Percentiles rank a stretch among this genome's conserved stretches.
These are phyloP conservation scores for Astathelohania contejeani DNA, from an alignment of 371 early-diverging fungal species.

Conservation along the genomic window DNA sequence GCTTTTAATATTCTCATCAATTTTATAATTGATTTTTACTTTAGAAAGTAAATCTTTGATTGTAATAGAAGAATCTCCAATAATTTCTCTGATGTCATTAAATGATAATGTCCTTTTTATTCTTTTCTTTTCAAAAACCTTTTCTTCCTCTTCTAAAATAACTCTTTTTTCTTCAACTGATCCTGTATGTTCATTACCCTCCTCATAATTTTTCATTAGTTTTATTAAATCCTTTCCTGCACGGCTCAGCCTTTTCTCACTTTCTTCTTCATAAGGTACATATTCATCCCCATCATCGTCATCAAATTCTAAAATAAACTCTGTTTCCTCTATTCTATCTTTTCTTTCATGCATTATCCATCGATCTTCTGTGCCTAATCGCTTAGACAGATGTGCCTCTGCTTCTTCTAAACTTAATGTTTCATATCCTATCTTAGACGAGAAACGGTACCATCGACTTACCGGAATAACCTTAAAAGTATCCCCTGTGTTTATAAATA, in stretches of 20 bases:
- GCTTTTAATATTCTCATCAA: conserved; percentile 32
- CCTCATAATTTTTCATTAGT: conserved; percentile 40
- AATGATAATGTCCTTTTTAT: conserved; percentile 12
- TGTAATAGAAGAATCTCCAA: conserved; percentile 9
- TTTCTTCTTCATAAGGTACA: conserved; percentile 18
- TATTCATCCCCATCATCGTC: conserved; percentile 50
- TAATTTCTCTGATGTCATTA: conserved; percentile 12
- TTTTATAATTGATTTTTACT: conserved; percentile 21
- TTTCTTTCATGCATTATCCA: background rate
- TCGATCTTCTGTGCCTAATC: conserved; percentile 21
- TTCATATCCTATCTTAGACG: conserved; percentile 33
- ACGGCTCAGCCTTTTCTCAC: conserved; percentile 32
- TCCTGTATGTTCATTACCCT: conserved; percentile 10
- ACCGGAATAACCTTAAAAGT: conserved; percentile 39
- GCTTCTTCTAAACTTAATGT: conserved; percentile 31
- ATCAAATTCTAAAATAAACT: conserved; percentile 43
- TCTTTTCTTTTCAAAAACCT: background rate
- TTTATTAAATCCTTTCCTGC: conserved; percentile 41
- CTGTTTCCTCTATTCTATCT: conserved; percentile 2
- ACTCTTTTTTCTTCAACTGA: conserved; percentile 2
- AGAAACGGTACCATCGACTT: conserved; percentile 48
- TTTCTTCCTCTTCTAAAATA: conserved; percentile 9
- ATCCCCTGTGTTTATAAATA: conserved; percentile 39
- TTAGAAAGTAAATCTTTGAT: conserved; percentile 30
- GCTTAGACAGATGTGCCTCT: conserved; percentile 34